phyloP scores from a whole-genome alignment of 1,139 yeast species.

The Spathaspora jeffriesii region DNA sequence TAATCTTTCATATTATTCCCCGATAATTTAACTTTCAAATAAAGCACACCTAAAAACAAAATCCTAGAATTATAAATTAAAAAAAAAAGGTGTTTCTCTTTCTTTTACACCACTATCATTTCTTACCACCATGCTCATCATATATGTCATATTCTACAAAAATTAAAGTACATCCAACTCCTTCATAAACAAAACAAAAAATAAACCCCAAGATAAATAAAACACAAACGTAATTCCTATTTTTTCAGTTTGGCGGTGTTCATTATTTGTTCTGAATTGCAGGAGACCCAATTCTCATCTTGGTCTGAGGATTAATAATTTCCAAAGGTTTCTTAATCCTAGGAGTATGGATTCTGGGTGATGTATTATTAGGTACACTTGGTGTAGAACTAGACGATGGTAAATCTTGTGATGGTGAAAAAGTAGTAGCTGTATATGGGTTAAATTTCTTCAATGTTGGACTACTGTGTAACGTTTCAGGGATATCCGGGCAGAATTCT shows the following conservation, averaged over 20 bases:
- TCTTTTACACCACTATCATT: neutral
- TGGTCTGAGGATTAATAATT: conserved; percentile 79
- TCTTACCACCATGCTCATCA: conserved; percentile 1
- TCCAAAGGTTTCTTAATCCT: conserved; percentile 66
- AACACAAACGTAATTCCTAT: neutral
- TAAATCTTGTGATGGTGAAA: conserved; percentile 40
- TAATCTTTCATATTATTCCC: neutral
- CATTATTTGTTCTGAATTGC: conserved; percentile 21
- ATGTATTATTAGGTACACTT: conserved; percentile 13
- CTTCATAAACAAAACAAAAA: conserved; percentile 1
- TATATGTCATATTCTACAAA: neutral
- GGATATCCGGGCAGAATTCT: conserved; percentile 66
- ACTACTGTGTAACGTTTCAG: conserved; percentile 20
- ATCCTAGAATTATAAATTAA: neutral
- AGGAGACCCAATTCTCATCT: conserved; percentile 64
- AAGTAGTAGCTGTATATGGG: conserved; percentile 59
- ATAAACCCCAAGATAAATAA: conserved; percentile 2
- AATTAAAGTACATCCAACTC: conserved; percentile 1
- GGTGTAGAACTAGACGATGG: conserved; percentile 12
- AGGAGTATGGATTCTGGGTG: conserved; percentile 52
- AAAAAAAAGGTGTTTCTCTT: neutral
- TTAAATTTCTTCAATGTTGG: conserved; percentile 48
- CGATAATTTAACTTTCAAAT: neutral
- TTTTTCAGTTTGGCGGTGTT: neutral
- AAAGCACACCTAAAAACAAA: conserved; percentile 2